Conservation (phyloP, 768 basidiomycete genomes). For the Coprinopsis sp. region DNA sequence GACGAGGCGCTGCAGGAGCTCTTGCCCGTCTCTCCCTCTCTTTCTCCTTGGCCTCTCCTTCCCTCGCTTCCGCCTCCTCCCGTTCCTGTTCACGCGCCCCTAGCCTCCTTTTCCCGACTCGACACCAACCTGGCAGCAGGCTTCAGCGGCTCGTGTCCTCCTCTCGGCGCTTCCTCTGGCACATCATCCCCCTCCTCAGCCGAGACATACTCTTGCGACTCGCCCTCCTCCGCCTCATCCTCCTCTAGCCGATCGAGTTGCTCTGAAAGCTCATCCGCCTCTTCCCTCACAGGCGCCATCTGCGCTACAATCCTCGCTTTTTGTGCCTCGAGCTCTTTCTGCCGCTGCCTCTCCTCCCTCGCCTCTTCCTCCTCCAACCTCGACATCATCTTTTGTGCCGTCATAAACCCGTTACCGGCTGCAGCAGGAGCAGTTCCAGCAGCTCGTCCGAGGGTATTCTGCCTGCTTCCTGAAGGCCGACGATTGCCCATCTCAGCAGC, state of each 20-base stretch:
- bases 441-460: too few species aligned
- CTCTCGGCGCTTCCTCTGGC: constrained; percentile 12
- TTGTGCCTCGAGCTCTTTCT: constrained; percentile 82
- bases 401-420: background rate
- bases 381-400: constrained; percentile 22
- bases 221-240: constrained; percentile 27
- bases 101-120: too few species aligned
- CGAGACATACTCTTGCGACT: constrained; percentile 25
- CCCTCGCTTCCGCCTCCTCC: constrained; percentile 11
- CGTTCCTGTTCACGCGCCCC: constrained; percentile 29
- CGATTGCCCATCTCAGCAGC: background rate
- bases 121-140: constrained; percentile 11
- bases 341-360: constrained; percentile 35
- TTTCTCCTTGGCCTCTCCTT: constrained; percentile 20
- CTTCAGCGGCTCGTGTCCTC: constrained; percentile 29
- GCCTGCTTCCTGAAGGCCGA: too few species aligned
- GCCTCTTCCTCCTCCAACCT: constrained; percentile 32
- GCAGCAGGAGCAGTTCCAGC: background rate
- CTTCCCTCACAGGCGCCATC: constrained; percentile 69
- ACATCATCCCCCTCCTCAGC: constrained; percentile 2
- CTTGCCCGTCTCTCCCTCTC: constrained; percentile 16
- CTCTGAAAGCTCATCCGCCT: constrained; percentile 37
- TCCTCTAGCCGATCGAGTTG: too few species aligned
- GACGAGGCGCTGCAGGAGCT: constrained; percentile 6
- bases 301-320: constrained; percentile 93